phyloP scores from a whole-genome alignment of 2,329 filamentous ascomycete species.

The Chaetomium olivaceum region DNA sequence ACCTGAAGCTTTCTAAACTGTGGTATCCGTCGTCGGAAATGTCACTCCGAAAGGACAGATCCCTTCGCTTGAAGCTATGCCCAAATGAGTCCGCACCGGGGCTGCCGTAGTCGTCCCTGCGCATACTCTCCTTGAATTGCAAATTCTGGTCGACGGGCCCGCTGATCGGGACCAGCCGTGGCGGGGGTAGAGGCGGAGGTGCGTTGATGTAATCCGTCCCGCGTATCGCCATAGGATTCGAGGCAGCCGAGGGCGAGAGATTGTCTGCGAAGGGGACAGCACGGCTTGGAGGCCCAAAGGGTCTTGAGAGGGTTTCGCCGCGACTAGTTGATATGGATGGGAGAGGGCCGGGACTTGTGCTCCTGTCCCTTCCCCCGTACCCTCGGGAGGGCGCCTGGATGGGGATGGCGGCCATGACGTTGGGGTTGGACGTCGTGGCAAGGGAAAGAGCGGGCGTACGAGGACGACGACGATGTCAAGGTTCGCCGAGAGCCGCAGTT shows the following conservation, averaged over 20 bases:
- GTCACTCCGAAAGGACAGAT: constrained; percentile 23
- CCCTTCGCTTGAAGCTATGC: constrained; percentile 40
- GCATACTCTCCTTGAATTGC: constrained; percentile 30
- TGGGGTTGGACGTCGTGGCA: not conserved
- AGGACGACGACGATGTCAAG: not conserved
- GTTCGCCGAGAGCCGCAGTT: not conserved
- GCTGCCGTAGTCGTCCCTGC: constrained; percentile 36
- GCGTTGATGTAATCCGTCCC: constrained; percentile 39
- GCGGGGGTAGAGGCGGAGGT: constrained; percentile 51
- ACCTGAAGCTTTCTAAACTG: constrained; percentile 34
- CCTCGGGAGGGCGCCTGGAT: constrained; percentile 30
- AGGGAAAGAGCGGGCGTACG: not conserved
- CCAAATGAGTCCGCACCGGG: constrained; percentile 40
- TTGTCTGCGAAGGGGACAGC: constrained; percentile 27
- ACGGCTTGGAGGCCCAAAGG: constrained; percentile 24
- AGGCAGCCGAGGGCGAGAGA: constrained; percentile 32
- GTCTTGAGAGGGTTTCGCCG: constrained; percentile 24
- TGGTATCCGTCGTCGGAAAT: constrained; percentile 35
- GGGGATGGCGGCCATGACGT: constrained; percentile 32
- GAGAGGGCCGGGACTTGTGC: constrained; percentile 26
- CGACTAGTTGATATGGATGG: constrained; percentile 32
- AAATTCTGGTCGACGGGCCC: constrained; percentile 38
- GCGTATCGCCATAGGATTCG: constrained; percentile 46
- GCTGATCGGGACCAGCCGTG: constrained; percentile 41
- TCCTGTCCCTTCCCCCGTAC: constrained; percentile 29